Conservation (phyloP, 2,329 filamentous ascomycete genomes). For the Juglanconis sp. region DNA sequence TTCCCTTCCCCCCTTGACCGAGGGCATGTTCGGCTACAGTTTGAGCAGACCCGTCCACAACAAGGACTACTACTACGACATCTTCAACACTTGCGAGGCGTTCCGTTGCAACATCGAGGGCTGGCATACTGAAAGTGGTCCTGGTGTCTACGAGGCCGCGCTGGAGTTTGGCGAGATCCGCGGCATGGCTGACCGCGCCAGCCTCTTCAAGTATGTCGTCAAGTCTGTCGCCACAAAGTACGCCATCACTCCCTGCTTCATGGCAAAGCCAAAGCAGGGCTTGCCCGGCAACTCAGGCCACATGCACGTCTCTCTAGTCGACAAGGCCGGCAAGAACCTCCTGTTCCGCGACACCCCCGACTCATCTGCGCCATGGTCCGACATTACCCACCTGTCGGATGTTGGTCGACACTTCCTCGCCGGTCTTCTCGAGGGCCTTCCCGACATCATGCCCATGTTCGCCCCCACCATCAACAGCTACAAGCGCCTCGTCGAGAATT, state of each 20-base stretch:
- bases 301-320: slow-evolving; percentile 88
- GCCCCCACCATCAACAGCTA: slow-evolving; percentile 97
- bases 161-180: slow-evolving; percentile 85
- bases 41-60: slow-evolving; percentile 84
- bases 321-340: slow-evolving; percentile 77
- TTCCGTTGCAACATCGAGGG: slow-evolving; percentile 85
- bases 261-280: slow-evolving; percentile 92
- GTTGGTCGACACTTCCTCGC: slow-evolving; percentile 90
- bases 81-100: slow-evolving; percentile 74
- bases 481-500: slow-evolving; percentile 97
- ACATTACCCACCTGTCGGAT: slow-evolving; percentile 79
- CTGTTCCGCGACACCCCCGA: slow-evolving; percentile 73
- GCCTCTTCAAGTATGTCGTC: slow-evolving; percentile 90
- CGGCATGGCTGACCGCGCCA: slow-evolving; percentile 87
- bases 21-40: slow-evolving; percentile 96
- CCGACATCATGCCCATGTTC: slow-evolving; percentile 92
- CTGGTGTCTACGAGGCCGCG: slow-evolving; percentile 92
- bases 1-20: slow-evolving; percentile 74
- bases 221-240: slow-evolving; percentile 84
- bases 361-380: slow-evolving; percentile 66
- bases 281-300: slow-evolving; percentile 94
- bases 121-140: slow-evolving; percentile 93
- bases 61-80: slow-evolving; percentile 85
- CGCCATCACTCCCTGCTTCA: slow-evolving; percentile 94
- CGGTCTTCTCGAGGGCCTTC: slow-evolving; percentile 81